Percentiles rank a stretch among this genome's conserved stretches.
Conservation (phyloP, 2,329 filamentous ascomycete genomes). For the Tolypocladium endophyticum region DNA sequence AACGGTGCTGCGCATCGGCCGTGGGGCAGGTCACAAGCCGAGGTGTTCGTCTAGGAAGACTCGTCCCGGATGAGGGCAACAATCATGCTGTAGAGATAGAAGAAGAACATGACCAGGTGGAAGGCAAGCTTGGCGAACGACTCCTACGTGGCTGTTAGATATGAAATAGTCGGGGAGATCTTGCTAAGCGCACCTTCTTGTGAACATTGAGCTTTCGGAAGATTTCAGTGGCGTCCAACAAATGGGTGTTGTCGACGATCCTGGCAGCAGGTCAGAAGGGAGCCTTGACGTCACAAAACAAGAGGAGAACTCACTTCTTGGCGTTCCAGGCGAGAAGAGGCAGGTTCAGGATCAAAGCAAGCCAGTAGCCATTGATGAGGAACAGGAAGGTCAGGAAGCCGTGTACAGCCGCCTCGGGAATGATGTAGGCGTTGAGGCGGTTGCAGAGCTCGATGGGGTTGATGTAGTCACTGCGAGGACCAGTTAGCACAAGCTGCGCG, state of each 20-base stretch:
- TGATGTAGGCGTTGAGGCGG: slow-evolving; percentile 98
- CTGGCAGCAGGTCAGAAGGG: slow-evolving; percentile 33
- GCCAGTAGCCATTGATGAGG: slow-evolving; percentile 97
- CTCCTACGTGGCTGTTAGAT: slow-evolving; percentile 50
- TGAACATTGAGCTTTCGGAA: slow-evolving; percentile 98
- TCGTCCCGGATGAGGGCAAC: slow-evolving; percentile 96
- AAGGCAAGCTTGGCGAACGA: slow-evolving; percentile 99
- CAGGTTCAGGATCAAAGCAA: slow-evolving; percentile 83
- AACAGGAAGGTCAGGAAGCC: slow-evolving; percentile 93
- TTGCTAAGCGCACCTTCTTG: slow-evolving; percentile 63
- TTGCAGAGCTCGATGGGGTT: slow-evolving; percentile 99
- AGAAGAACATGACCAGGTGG: slow-evolving; percentile 99
- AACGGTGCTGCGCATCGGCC: background rate
- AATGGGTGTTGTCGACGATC: slow-evolving; percentile 93
- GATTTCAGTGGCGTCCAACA: slow-evolving; percentile 96
- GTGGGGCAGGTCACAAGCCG: background rate
- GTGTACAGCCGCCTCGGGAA: slow-evolving; percentile 96
- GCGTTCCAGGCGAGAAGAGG: slow-evolving; percentile 87
- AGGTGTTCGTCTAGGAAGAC: slow-evolving; percentile 47
- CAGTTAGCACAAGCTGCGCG: background rate
- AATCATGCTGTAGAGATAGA: slow-evolving; percentile 99
- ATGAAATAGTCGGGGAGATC: background rate
- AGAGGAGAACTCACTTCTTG: slow-evolving; percentile 70
- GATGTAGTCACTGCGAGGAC: slow-evolving; percentile 76
- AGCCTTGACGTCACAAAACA: too few relatives aligned